Evolutionary conservation across 2,329 filamentous ascomycete species (phyloP), one percentile per base, ranked within the genome.

Genomic region (Diaporthe caulivora): DNA sequence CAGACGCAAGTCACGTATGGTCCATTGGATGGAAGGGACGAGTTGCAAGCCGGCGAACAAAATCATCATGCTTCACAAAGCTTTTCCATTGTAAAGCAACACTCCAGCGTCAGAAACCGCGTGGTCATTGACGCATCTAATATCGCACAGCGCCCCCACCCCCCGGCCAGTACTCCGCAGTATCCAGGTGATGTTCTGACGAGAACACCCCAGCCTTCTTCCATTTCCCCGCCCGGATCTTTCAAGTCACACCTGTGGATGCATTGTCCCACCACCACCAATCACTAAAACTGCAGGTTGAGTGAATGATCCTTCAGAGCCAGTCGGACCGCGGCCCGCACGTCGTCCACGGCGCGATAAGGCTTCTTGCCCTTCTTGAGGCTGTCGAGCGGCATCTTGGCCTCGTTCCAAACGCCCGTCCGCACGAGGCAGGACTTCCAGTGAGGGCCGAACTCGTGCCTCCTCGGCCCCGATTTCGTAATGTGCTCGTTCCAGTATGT

Each of bases 341-440:
- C 95, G 83, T 96, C 91, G 49, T 93, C 89, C 29, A 93, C 91
- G 75, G 95, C 60, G 15, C 34, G 40, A 10, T 60, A 9, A 11
- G 72, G 74, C 53, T 21, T 58, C 42, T n/a, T 24, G 8, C 2
- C 34, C 34, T 37, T 42, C 18, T 11, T 13, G 10, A 71, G n/a
- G 18, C 18, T 15, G 0, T 71, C 37, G 1, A 71, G 34, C 9
- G 72, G 71, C 53, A 18, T 2, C n/a, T n/a, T 42, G 6, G 64
- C 71, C 71, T 73, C 72, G 29, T 70, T 84, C 83, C 93, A 97
- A 1, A 98, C 95, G 0, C 95, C 95, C 11, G 94, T 97, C 77
- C 91, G 88, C 37, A 97, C 93, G 73, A 98, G 84, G 24, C 97
- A 88, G 55, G 93, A 93, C 53, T 87, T 85, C 95, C 95, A 98